Evolutionary conservation across 768 basidiomycete species (phyloP).

Genomic region (Harrya chromipes): DNA sequence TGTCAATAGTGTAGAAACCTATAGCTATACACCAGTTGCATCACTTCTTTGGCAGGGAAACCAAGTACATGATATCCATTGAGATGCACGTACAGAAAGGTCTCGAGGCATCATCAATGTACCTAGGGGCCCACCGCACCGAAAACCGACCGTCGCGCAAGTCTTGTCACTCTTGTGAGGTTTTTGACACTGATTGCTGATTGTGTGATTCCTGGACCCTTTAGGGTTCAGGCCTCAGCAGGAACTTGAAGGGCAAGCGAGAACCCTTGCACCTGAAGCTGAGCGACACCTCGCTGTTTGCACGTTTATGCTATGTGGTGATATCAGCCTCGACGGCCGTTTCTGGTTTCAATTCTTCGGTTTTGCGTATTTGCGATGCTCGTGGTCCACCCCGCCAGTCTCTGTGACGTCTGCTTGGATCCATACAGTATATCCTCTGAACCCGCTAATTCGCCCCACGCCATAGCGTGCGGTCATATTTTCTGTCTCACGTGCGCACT

Average conservation of each 20-base stretch:
- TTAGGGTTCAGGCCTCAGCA: conserved; percentile 26
- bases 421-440: conserved; percentile 50
- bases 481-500: conserved; percentile 64
- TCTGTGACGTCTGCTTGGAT: conserved; percentile 76
- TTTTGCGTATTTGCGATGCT: conserved; percentile 42
- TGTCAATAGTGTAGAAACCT: too few relatives aligned
- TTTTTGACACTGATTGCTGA: too few relatives aligned
- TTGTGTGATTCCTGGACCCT: too few relatives aligned
- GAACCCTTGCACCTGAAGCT: conserved; percentile 21
- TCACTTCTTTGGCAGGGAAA: too few relatives aligned
- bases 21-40: too few relatives aligned
- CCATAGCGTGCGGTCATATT: conserved; percentile 74
- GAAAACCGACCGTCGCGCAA: too few relatives aligned
- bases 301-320: conserved; percentile 36
- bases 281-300: conserved; percentile 20
- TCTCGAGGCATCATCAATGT: too few relatives aligned
- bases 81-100: too few relatives aligned
- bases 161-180: too few relatives aligned
- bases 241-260: background rate
- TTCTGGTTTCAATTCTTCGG: conserved; percentile 23
- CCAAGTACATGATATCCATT: too few relatives aligned
- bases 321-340: conserved; percentile 25
- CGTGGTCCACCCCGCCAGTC: conserved; percentile 65
- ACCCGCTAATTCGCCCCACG: conserved; percentile 54
- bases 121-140: too few relatives aligned